Evolutionary conservation across 2,329 filamentous ascomycete genomes (phyloP).

Genomic region (Cladobotryum mycophilum): DNA sequence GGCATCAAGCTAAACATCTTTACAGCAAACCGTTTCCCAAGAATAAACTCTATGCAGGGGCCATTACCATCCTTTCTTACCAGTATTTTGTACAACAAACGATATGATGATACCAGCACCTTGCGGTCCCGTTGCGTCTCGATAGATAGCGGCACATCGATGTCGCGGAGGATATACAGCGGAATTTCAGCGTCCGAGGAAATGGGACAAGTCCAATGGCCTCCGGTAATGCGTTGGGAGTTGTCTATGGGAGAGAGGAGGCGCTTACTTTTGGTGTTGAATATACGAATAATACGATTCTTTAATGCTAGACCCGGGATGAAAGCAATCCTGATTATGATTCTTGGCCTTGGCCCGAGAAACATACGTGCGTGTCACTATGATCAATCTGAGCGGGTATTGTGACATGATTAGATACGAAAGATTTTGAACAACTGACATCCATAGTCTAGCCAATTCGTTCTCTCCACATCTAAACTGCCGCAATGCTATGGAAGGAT

Average conservation of each 20-base stretch:
- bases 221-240: constrained; percentile 5
- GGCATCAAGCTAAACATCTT: not conserved
- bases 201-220: not conserved
- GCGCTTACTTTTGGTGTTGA: constrained; percentile 1
- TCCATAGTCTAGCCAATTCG: too few species aligned
- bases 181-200: not conserved
- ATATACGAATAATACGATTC: constrained; percentile 12
- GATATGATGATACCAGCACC: constrained; percentile 26
- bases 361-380: too few species aligned
- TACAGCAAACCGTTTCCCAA: constrained; percentile 32
- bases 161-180: constrained; percentile 9
- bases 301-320: constrained; percentile 15
- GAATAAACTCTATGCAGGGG: constrained; percentile 20
- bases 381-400: too few species aligned
- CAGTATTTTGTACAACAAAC: constrained; percentile 28
- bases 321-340: constrained; percentile 8
- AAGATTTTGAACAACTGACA: too few species aligned
- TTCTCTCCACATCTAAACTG: too few species aligned
- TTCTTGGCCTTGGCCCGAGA: constrained; percentile 1
- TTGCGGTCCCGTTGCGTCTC: constrained; percentile 21
- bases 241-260: not conserved
- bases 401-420: too few species aligned
- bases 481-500: too few species aligned
- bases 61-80: constrained; percentile 14
- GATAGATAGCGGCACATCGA: constrained; percentile 21